These are phyloP conservation scores for Phlyctochytrium bullatum DNA, from an alignment of 192 early-diverging fungal species.

Conservation along the genomic window DNA sequence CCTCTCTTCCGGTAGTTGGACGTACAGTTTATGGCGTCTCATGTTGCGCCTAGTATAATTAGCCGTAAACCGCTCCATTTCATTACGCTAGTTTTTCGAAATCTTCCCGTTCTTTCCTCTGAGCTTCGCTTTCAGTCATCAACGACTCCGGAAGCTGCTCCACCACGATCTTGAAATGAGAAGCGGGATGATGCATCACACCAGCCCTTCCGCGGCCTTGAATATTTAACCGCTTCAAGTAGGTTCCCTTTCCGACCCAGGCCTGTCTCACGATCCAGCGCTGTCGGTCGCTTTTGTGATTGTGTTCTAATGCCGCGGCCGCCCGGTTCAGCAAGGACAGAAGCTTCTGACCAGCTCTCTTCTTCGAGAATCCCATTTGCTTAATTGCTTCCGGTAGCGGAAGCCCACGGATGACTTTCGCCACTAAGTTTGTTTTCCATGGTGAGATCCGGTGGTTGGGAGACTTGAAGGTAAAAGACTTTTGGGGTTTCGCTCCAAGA, in stretches of 20 bases:
- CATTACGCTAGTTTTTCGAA: constrained; percentile 31
- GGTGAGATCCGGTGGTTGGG: constrained; percentile 35
- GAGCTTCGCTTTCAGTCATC: constrained; percentile 8
- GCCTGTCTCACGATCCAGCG: constrained; percentile 51
- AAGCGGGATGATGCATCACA: constrained; percentile 68
- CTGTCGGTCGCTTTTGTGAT: constrained; percentile 22
- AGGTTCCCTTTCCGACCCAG: constrained; percentile 85
- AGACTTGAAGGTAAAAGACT: constrained; percentile 34
- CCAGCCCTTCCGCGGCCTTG: constrained; percentile 79
- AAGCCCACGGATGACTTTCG: constrained; percentile 39
- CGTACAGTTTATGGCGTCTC: constrained; percentile 32
- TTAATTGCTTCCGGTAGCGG: constrained; percentile 34
- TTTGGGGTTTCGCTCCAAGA: no score
- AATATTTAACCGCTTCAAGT: constrained; percentile 68
- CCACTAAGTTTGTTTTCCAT: constrained; percentile 44
- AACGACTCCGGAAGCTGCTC: constrained; percentile 45
- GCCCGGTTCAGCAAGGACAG: constrained; percentile 31
- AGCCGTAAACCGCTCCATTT: neutral
- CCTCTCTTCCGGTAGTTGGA: constrained; percentile 30
- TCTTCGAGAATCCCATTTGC: constrained; percentile 45
- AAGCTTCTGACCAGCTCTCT: constrained; percentile 38
- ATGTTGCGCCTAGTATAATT: constrained; percentile 20
- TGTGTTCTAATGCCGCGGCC: constrained; percentile 17
- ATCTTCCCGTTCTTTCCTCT: constrained; percentile 26
- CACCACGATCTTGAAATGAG: constrained; percentile 82